These are phyloP conservation scores for Corylus avellana DNA, from an alignment of 306 rosid species.

Conservation along the genomic window DNA sequence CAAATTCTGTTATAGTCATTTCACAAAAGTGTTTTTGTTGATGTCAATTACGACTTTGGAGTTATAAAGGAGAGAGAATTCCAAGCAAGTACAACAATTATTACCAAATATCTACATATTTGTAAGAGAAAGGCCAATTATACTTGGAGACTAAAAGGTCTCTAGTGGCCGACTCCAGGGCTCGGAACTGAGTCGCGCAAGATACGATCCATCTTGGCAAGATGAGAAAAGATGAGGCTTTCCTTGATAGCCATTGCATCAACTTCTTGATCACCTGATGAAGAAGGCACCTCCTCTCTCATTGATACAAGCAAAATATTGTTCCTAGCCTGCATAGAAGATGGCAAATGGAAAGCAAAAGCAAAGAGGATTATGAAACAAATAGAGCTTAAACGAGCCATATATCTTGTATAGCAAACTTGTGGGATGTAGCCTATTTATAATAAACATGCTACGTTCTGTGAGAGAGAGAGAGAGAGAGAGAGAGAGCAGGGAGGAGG, in stretches of 20 bases:
- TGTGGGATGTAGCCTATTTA: conserved; percentile 30
- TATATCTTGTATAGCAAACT: not conserved
- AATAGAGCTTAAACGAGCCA: conserved; percentile 33
- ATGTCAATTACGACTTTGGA: not conserved
- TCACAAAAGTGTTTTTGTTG: not conserved
- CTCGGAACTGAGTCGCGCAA: conserved; percentile 17
- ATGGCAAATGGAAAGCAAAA: conserved; percentile 13
- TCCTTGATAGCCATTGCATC: not conserved
- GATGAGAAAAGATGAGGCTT: not conserved
- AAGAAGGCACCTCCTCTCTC: not conserved
- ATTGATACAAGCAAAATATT: conserved; percentile 20
- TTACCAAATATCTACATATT: not conserved
- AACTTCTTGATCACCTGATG: conserved; percentile 1
- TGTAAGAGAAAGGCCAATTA: not conserved
- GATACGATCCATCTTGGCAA: conserved; percentile 8
- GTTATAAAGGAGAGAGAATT: not conserved
- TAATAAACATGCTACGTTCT: not conserved
- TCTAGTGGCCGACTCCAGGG: conserved; percentile 31
- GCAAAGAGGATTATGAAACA: conserved; percentile 28
- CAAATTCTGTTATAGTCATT: not conserved
- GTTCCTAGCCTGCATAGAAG: conserved; percentile 29
- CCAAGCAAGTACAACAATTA: not conserved
- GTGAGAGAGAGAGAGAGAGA: not conserved
- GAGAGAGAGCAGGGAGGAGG: not conserved
- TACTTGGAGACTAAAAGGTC: not conserved